phyloP scores from a whole-genome alignment of 495 filamentous ascomycete genomes.

The Aspergillus carlsbadensis region DNA sequence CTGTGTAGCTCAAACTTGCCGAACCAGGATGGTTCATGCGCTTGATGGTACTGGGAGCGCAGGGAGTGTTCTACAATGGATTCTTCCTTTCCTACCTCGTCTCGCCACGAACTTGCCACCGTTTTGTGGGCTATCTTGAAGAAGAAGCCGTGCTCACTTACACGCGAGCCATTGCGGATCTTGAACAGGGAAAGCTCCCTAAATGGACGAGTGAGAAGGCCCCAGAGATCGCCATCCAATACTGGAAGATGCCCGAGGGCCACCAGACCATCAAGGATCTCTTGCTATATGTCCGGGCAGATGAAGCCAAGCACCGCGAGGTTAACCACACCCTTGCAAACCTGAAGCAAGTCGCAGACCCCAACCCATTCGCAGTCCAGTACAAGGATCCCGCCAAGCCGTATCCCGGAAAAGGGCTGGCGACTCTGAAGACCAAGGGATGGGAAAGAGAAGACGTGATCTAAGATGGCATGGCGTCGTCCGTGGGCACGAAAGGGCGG shows the following conservation, averaged over 20 bases:
- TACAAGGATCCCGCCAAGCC: conserved; percentile 65
- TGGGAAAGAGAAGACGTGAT: conserved; percentile 86
- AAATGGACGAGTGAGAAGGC: conserved; percentile 76
- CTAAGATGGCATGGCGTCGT: conserved; percentile 31
- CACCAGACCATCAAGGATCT: conserved; percentile 81
- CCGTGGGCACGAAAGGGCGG: background rate
- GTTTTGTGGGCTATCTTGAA: conserved; percentile 95
- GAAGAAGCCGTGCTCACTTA: conserved; percentile 98
- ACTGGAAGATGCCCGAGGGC: conserved; percentile 91
- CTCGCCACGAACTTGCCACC: conserved; percentile 85
- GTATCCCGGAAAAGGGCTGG: conserved; percentile 69
- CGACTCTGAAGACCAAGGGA: conserved; percentile 64
- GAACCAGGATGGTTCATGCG: conserved; percentile 90
- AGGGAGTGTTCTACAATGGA: conserved; percentile 90
- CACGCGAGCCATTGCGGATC: conserved; percentile 78
- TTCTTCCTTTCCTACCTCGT: conserved; percentile 89
- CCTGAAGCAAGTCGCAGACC: conserved; percentile 75
- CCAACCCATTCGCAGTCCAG: conserved; percentile 82
- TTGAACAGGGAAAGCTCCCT: conserved; percentile 79
- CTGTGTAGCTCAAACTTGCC: conserved; percentile 67
- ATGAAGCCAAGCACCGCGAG: conserved; percentile 95
- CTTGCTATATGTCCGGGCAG: conserved; percentile 82
- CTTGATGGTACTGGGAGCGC: conserved; percentile 77
- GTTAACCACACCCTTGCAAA: conserved; percentile 95
- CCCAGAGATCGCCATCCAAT: conserved; percentile 85